Conservation (phyloP, 257 asterid species). For the Ocimum tenuiflorum region DNA sequence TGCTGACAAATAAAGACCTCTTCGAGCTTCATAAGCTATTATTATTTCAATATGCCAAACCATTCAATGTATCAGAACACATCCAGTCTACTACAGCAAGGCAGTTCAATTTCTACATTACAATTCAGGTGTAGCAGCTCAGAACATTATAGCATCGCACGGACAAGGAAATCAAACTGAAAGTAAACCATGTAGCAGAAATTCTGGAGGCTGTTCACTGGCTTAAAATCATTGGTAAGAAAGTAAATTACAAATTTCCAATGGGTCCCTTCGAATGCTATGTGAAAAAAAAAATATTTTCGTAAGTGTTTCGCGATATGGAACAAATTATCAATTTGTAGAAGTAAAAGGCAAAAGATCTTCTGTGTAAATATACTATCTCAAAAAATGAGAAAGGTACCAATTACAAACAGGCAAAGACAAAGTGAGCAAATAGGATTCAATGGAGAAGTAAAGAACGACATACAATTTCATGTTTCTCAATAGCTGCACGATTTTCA, state of each 20-base stretch:
- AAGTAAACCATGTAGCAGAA: neutral
- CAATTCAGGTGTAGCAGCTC: neutral
- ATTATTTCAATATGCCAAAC: neutral
- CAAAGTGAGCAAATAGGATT: neutral
- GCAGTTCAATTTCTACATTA: neutral
- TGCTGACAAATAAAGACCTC: neutral
- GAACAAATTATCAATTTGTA: neutral
- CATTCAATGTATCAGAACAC: neutral
- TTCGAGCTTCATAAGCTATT: neutral
- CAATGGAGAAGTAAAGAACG: constrained; percentile 16
- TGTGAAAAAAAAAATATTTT: neutral
- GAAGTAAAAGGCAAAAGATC: neutral
- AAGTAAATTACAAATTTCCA: neutral
- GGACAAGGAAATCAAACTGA: neutral
- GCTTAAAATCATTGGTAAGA: neutral
- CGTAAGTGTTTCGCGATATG: no score
- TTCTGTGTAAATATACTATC: neutral
- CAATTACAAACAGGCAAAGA: neutral
- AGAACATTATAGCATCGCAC: neutral
- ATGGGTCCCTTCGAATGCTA: neutral
- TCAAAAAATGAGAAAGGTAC: neutral
- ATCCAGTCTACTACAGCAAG: neutral
- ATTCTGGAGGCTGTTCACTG: neutral
- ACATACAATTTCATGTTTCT: constrained; percentile 70
- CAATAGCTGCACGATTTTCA: constrained; percentile 56